These are phyloP conservation scores for Phaeophleospora eucalypticola DNA, from an alignment of 2,329 filamentous ascomycete species.

Conservation along the genomic window DNA sequence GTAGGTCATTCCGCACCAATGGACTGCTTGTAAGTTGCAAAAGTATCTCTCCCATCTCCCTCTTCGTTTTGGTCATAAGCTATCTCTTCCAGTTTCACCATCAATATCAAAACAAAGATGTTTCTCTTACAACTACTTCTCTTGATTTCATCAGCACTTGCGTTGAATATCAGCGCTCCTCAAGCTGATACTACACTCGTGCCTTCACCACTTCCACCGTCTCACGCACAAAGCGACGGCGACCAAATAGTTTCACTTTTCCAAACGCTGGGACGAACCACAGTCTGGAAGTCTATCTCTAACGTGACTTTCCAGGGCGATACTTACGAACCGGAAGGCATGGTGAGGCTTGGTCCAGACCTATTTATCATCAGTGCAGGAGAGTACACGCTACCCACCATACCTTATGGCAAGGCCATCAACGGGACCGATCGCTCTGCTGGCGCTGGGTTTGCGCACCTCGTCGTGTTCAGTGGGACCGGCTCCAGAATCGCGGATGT, in stretches of 20 bases:
- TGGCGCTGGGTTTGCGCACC: conserved; percentile 40
- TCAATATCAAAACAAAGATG: too few relatives aligned
- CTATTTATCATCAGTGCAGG: conserved; percentile 46
- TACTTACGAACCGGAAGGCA: conserved; percentile 49
- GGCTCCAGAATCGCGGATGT: conserved; percentile 45
- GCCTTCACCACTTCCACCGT: conserved; percentile 28
- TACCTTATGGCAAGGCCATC: neutral
- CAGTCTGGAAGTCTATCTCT: conserved; percentile 41
- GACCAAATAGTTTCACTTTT: conserved; percentile 39
- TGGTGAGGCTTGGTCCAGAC: conserved; percentile 42
- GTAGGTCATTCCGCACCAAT: too few relatives aligned
- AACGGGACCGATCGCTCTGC: conserved; percentile 2
- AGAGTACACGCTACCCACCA: conserved; percentile 36
- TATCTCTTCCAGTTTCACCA: too few relatives aligned
- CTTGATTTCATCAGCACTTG: too few relatives aligned
- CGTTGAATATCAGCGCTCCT: conserved; percentile 36
- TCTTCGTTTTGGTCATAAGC: too few relatives aligned
- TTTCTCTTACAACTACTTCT: too few relatives aligned
- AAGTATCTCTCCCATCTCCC: too few relatives aligned
- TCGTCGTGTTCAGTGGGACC: conserved; percentile 44
- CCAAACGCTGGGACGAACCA: conserved; percentile 37
- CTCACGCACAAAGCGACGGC: conserved; percentile 35
- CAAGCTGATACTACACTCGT: conserved; percentile 30
- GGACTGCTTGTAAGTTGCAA: too few relatives aligned
- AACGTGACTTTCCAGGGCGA: conserved; percentile 44